Percentiles rank a stretch among this genome's conserved stretches.
Evolutionary conservation across 2,329 filamentous ascomycete genomes (phyloP).

Genomic region (Exophiala dermatitidis): DNA sequence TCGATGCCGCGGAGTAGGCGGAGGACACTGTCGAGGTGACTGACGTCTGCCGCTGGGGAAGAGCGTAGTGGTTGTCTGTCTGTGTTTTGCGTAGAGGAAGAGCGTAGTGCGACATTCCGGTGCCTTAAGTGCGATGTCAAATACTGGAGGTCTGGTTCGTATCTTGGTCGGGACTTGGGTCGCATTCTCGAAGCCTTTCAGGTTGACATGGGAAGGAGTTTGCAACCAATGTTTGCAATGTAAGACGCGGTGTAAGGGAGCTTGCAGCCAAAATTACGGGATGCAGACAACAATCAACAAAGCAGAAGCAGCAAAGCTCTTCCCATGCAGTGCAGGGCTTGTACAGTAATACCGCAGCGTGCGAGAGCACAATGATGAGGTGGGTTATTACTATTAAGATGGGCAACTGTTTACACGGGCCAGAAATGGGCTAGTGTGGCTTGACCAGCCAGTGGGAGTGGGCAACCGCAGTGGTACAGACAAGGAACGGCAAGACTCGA

Average conservation of each 20-base stretch:
- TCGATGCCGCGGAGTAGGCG: conserved; percentile 44
- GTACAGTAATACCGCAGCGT: neutral
- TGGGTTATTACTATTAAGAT: neutral
- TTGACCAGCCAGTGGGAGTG: neutral
- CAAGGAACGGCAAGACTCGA: neutral
- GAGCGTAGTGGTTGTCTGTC: conserved; percentile 18
- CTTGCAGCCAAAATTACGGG: neutral
- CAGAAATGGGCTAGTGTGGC: neutral
- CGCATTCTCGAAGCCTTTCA: conserved; percentile 12
- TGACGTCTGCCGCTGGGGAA: conserved; percentile 47
- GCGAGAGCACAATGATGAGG: no score
- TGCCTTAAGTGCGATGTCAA: neutral
- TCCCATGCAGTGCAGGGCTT: neutral
- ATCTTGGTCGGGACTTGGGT: conserved; percentile 10
- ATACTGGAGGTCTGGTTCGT: conserved; percentile 2
- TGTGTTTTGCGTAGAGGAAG: conserved; percentile 21
- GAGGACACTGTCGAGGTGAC: conserved; percentile 51
- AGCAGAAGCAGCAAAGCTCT: neutral
- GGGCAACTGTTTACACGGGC: neutral
- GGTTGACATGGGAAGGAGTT: neutral
- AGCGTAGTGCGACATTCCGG: conserved; percentile 24
- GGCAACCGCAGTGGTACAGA: neutral
- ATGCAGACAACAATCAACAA: neutral
- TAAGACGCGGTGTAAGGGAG: neutral
- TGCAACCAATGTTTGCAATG: neutral